phyloP scores from a whole-genome alignment of 2,329 filamentous ascomycete species.

The Decorospora gaudefroyi region DNA sequence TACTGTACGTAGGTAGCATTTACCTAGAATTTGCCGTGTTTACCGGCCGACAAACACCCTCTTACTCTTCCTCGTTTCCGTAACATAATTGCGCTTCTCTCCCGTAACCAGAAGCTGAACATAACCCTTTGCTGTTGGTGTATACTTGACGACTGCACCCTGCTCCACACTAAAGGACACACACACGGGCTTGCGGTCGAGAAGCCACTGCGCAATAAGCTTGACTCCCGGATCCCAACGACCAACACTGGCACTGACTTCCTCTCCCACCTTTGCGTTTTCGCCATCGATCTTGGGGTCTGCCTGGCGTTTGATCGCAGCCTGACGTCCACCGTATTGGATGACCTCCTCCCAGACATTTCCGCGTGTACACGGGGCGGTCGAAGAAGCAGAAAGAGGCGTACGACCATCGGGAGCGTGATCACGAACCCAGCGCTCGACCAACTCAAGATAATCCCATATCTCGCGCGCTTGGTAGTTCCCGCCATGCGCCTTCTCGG shows the following conservation, averaged over 20 bases:
- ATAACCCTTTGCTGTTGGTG: slow-evolving; percentile 13
- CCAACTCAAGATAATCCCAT: slow-evolving; percentile 45
- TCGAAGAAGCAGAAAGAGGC: slow-evolving; percentile 30
- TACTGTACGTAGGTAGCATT: too few relatives aligned
- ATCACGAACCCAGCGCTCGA: slow-evolving; percentile 38
- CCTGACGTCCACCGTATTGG: slow-evolving; percentile 37
- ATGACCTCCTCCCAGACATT: slow-evolving; percentile 46
- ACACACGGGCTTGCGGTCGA: slow-evolving; percentile 31
- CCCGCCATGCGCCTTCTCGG: slow-evolving; percentile 40
- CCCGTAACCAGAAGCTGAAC: slow-evolving; percentile 25
- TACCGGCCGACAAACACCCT: slow-evolving; percentile 12
- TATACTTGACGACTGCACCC: slow-evolving; percentile 24
- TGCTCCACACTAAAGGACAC: slow-evolving; percentile 32
- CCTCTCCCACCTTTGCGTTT: slow-evolving; percentile 8
- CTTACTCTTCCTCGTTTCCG: slow-evolving; percentile 30
- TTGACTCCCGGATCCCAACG: slow-evolving; percentile 47
- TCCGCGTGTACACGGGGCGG: slow-evolving; percentile 29
- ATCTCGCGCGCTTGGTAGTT: slow-evolving; percentile 39
- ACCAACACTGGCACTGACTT: slow-evolving; percentile 30
- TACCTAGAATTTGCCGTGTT: too few relatives aligned
- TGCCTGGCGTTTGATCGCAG: slow-evolving; percentile 42
- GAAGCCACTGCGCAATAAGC: slow-evolving; percentile 42
- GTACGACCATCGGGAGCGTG: slow-evolving; percentile 40
- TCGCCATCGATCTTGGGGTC: slow-evolving; percentile 26
- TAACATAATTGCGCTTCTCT: slow-evolving; percentile 27